Conservation (phyloP, 768 basidiomycete genomes). For the Lentinula sp. region DNA sequence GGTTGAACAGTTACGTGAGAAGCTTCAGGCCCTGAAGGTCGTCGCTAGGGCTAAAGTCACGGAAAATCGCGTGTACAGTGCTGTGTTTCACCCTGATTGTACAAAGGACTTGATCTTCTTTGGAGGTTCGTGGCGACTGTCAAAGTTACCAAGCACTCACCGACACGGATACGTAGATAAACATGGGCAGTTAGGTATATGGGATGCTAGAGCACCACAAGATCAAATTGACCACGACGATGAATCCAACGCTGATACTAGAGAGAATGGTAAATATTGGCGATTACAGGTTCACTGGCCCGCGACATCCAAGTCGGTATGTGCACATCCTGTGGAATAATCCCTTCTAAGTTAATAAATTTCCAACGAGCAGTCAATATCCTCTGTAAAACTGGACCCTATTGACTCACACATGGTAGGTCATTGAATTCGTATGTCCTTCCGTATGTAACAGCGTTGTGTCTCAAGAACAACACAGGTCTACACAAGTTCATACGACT, state of each 20-base stretch:
- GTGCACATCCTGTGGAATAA: background rate
- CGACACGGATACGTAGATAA: constrained; percentile 49
- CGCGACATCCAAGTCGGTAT: constrained; percentile 57
- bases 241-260: constrained; percentile 32
- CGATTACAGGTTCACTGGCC: constrained; percentile 83
- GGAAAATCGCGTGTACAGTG: constrained; percentile 66
- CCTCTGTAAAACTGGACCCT: constrained; percentile 73
- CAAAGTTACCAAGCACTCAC: background rate
- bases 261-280: constrained; percentile 74
- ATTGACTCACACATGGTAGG: constrained; percentile 66
- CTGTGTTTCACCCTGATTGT: constrained; percentile 75
- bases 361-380: constrained; percentile 42
- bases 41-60: constrained; percentile 79
- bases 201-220: constrained; percentile 71
- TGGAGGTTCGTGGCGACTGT: constrained; percentile 44
- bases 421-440: background rate
- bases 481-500: constrained; percentile 80
- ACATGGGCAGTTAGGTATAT: constrained; percentile 76
- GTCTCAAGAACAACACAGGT: constrained; percentile 34
- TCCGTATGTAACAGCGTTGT: background rate
- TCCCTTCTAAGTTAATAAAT: background rate
- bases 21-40: constrained; percentile 52
- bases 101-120: constrained; percentile 84
- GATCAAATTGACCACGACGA: constrained; percentile 71
- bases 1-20: constrained; percentile 48